Evolutionary conservation across 139 green algal genomes (phyloP).

Genomic region (Haematococcus lacustris): DNA sequence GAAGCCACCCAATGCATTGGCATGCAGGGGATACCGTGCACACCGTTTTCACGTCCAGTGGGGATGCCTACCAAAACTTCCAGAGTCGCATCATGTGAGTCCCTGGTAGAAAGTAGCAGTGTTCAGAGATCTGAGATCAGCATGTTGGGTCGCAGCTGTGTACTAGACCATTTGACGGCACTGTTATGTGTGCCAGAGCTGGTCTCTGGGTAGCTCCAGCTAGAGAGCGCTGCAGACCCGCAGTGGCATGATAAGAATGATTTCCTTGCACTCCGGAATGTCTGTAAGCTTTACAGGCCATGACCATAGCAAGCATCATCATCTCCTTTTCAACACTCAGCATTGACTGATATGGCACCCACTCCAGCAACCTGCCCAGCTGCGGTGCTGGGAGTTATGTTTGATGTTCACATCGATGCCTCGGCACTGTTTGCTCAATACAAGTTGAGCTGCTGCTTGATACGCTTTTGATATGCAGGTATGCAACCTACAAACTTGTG

Average conservation of each 20-base stretch:
- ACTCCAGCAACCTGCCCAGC: neutral
- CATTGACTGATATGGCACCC: neutral
- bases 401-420: neutral
- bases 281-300: too few species aligned
- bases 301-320: neutral
- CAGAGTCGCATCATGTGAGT: slow-evolving; percentile 83
- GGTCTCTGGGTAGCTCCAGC: neutral
- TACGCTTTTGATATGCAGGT: slow-evolving; percentile 15
- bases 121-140: neutral
- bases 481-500: slow-evolving; percentile 73
- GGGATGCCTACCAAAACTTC: slow-evolving; percentile 83
- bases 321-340: neutral
- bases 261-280: too few species aligned
- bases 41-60: slow-evolving; percentile 73
- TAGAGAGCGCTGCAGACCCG: neutral
- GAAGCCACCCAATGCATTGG: too few species aligned
- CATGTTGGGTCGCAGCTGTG: neutral
- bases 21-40: slow-evolving; percentile 45
- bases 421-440: neutral
- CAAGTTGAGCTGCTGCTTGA: neutral
- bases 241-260: too few species aligned
- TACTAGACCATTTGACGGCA: too few species aligned
- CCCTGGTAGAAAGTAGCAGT: neutral
- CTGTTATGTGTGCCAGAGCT: neutral
- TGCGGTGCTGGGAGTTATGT: neutral